Evolutionary conservation across 73 alveolate genomes (phyloP), one percentile per base, ranked within the genome.

Genomic region (Paramecium biaurelia): DNA sequence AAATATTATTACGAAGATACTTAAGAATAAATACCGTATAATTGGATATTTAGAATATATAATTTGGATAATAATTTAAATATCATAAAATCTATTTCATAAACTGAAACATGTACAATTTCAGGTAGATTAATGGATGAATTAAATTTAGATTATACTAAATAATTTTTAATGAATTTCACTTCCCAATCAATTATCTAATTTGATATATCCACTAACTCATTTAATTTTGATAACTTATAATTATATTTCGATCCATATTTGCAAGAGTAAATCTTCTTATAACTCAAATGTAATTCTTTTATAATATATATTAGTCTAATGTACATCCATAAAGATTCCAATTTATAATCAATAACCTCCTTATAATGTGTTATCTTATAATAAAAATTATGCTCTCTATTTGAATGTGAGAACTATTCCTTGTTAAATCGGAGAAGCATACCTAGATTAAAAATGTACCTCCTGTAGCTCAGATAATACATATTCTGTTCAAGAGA

Each of bases 401-500:
- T 74, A 37, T 37, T 12, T 74, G 8, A 37, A 74, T 23, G 23
- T 74, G 7, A 74, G 58, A 74, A 74, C 87, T 6, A 74, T 74
- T n/a, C 87, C 87, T 12, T 74, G 87, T 11, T 18, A 74, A 35
- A 23, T 74, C 4, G 87, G 87, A 14, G 87, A 74, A 41, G 87
- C 87, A 35, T 74, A 74, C 2, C 3, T 28, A 34, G 45, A 74
- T 35, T 24, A 41, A 5, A 28, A 34, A 15, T 74, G 87, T 74
- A 74, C 28, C 6, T 34, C 87, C 1, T 74, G 87, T 74, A 20
- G 45, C 11, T 74, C 6, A 34, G 32, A 11, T 2, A 74, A 74
- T 74, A 32, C 63, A 74, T 74, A 74, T 59, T 74, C 87, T 6
- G 87, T 74, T 12, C 1, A 14, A 37, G 87, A 74, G 26, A 37